phyloP scores from a whole-genome alignment of 768 basidiomycete species.

The Dentipellis sp. region DNA sequence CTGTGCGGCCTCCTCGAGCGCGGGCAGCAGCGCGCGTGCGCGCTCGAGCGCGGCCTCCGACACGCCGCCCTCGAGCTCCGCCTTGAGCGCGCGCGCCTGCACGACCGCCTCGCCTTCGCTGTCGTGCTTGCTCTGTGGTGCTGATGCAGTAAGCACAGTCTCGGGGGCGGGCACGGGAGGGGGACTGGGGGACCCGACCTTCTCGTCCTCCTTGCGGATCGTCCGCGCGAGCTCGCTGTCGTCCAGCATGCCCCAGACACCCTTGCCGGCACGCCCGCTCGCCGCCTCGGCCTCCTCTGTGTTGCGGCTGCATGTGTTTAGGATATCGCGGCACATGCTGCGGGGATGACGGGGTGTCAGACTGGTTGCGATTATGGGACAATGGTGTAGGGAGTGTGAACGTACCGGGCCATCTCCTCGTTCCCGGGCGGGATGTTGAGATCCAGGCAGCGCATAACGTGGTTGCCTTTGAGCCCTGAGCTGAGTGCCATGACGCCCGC shows the following conservation, averaged over 20 bases:
- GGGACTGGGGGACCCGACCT: conserved; percentile 27
- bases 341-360: neutral
- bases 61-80: conserved; percentile 19
- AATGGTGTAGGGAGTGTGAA: conserved; percentile 1
- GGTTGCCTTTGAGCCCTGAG: conserved; percentile 77
- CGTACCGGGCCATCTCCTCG: conserved; percentile 65
- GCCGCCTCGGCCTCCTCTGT: conserved; percentile 74
- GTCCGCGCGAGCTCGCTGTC: conserved; percentile 74
- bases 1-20: conserved; percentile 45
- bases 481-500: conserved; percentile 92
- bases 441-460: conserved; percentile 86
- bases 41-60: conserved; percentile 20
- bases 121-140: conserved; percentile 12
- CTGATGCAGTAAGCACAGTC: conserved; percentile 10
- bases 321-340: conserved; percentile 79
- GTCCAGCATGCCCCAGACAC: conserved; percentile 81
- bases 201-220: conserved; percentile 50
- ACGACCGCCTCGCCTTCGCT: conserved; percentile 35
- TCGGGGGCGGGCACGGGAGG: conserved; percentile 6
- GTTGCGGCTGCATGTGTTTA: conserved; percentile 86
- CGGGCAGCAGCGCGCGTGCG: conserved; percentile 27
- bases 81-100: conserved; percentile 31
- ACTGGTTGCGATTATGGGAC: neutral
- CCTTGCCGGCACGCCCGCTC: conserved; percentile 54
- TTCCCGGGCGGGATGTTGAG: conserved; percentile 83